Evolutionary conservation across 768 basidiomycete species (phyloP).

Genomic region (Dictyophora rubrovolvata): DNA sequence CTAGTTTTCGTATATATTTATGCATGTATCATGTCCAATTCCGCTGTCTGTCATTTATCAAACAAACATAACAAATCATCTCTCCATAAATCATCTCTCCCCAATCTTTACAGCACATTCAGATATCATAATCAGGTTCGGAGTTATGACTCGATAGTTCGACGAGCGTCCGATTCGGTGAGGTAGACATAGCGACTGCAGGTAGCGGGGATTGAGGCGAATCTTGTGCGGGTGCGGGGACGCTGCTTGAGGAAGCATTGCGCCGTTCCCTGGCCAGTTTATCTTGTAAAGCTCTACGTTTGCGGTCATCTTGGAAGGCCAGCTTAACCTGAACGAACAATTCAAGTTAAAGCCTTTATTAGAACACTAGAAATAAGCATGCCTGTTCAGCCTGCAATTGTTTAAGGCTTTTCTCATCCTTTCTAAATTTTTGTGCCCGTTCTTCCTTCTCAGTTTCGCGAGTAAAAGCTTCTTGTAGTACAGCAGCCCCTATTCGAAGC

Average conservation of each 20-base stretch:
- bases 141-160: constrained; percentile 14
- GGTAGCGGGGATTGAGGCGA: not conserved
- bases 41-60: not conserved
- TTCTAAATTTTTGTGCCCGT: constrained; percentile 36
- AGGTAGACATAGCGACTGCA: not conserved
- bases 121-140: not conserved
- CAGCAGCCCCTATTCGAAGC: constrained; percentile 50
- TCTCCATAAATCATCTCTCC: not conserved
- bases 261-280: constrained; percentile 48
- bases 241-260: constrained; percentile 27
- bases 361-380: not conserved
- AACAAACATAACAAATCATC: not conserved
- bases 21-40: not conserved
- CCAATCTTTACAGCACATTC: not conserved
- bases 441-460: constrained; percentile 42
- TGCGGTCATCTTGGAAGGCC: constrained; percentile 72
- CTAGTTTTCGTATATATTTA: not conserved
- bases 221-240: not conserved
- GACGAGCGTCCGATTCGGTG: not conserved
- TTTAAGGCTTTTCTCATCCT: constrained; percentile 48
- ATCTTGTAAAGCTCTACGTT: constrained; percentile 40
- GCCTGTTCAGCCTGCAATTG: constrained; percentile 48
- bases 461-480: constrained; percentile 53
- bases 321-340: constrained; percentile 51
- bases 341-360: not conserved